Base-by-base conservation (phyloP, 495 filamentous ascomycete species). In the Cudoniella acicularis region DNA sequence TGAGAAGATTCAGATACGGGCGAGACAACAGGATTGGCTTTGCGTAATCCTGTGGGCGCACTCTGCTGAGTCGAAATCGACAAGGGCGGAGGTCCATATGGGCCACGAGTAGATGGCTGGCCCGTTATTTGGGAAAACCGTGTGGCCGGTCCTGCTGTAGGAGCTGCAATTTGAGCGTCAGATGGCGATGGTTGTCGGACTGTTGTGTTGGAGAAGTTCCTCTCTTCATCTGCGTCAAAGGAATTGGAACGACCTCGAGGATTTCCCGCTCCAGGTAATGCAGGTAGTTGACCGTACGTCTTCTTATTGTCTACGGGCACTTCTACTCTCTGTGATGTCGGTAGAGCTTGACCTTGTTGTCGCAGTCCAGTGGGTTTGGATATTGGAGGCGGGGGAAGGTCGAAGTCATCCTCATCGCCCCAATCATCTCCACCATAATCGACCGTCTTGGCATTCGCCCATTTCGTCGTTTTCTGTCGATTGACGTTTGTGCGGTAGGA, bases 341-440 rank as follows among this genome's bases (percentile, higher is more conserved):
- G 30, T 42, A 66, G 20, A 43, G 22, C 70, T 65, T 68, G 66
- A 52, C 64, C 56, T 60, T 55, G 60, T 52, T 69, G 66, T 67
- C 63, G 48, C 52, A 76, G 54, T 60, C 76, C 70, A 56, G 63
- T 75, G 68, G 72, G 72, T 59, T 67, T 76, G 67, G 65, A 36
- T 17, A 67, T 68, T 3, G 73, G 71, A 11, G 72, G 70, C n/a
- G 77, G 75, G 18, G 76, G 72, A 13, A 82, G 76, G 23, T 75
- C 70, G 53, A 84, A 78, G 11, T 89, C 84, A 46, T 93, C 88
- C 30, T 90, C 88, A 49, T 87, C 88, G 43, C 91, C 94, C 90
- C 94, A 97, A 65, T 96, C 93, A 63, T 90, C 91, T 59, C 92
- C 94, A 66, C 92, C 94, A 66, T 98, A 98, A 57, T 87, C 87